Conservation (phyloP, 345 rosid species). For the Kandelia obovata region DNA sequence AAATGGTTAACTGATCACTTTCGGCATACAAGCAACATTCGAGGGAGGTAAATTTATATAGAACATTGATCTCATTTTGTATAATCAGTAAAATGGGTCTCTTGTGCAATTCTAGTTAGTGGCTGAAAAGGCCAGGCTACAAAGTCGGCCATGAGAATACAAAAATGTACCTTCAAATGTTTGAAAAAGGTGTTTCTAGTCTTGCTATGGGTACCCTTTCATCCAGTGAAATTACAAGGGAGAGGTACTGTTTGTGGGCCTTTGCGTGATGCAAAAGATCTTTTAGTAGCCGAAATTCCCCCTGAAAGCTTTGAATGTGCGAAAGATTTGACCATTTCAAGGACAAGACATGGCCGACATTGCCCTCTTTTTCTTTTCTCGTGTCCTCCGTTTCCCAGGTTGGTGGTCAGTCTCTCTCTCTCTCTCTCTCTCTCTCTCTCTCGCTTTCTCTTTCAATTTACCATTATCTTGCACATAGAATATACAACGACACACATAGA, state of each 20-base stretch:
- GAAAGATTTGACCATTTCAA: slow-evolving; percentile 8
- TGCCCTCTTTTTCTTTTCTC: neutral
- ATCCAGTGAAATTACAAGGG: neutral
- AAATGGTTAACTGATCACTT: too few species aligned
- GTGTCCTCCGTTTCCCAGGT: slow-evolving; percentile 5
- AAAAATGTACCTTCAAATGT: slow-evolving; percentile 5
- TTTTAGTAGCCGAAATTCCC: slow-evolving; percentile 8
- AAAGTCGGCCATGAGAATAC: slow-evolving; percentile 18
- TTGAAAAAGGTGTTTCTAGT: neutral
- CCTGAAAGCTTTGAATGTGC: slow-evolving; percentile 4
- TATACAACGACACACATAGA: too few species aligned
- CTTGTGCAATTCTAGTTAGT: neutral
- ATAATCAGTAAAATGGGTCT: neutral
- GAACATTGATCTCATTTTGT: too few species aligned
- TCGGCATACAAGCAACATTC: too few species aligned
- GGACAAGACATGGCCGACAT: slow-evolving; percentile 19
- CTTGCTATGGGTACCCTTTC: neutral
- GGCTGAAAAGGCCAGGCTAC: too few species aligned
- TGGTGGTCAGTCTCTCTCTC: slow-evolving; percentile 16
- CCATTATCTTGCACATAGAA: too few species aligned
- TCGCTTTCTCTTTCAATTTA: neutral
- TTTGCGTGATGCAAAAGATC: neutral
- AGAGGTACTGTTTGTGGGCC: neutral
- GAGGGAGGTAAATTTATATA: too few species aligned
- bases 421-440: neutral